Conservation (phyloP, 768 basidiomycete species). For the Steccherinum ochraceum region DNA sequence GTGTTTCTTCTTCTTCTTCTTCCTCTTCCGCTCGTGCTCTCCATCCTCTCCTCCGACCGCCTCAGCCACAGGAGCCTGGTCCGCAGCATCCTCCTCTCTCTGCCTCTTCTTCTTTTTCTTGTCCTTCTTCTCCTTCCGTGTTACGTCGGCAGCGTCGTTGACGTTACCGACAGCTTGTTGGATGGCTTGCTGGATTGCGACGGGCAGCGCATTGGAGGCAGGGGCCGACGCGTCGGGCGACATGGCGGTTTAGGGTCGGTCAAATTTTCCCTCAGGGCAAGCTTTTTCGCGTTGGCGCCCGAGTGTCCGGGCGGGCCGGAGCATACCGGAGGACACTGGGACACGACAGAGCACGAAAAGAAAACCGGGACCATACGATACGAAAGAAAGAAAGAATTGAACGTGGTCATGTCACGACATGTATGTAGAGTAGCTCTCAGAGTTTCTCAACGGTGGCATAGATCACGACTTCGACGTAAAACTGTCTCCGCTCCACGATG, state of each 20-base stretch:
- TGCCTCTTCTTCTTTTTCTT: slow-evolving; percentile 31
- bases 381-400: too few relatives aligned
- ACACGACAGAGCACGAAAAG: too few relatives aligned
- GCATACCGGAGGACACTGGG: too few relatives aligned
- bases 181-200: slow-evolving; percentile 45
- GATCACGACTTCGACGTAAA: too few relatives aligned
- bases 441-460: too few relatives aligned
- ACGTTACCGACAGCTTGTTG: slow-evolving; percentile 42
- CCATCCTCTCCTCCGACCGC: slow-evolving; percentile 7
- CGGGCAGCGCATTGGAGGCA: slow-evolving; percentile 23
- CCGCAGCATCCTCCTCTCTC: slow-evolving; percentile 15
- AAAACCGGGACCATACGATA: too few relatives aligned
- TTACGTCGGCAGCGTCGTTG: slow-evolving; percentile 30
- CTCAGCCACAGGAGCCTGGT: background rate
- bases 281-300: background rate
- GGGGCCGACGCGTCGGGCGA: background rate
- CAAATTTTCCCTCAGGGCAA: slow-evolving; percentile 1
- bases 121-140: slow-evolving; percentile 18
- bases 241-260: background rate
- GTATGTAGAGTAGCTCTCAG: too few relatives aligned
- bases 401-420: too few relatives aligned
- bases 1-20: slow-evolving; percentile 28
- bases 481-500: too few relatives aligned
- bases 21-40: slow-evolving; percentile 18
- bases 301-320: too few relatives aligned